Evolutionary conservation across 2,329 filamentous ascomycete genomes (phyloP).

Genomic region (Arthrobotrys sphaeroides): DNA sequence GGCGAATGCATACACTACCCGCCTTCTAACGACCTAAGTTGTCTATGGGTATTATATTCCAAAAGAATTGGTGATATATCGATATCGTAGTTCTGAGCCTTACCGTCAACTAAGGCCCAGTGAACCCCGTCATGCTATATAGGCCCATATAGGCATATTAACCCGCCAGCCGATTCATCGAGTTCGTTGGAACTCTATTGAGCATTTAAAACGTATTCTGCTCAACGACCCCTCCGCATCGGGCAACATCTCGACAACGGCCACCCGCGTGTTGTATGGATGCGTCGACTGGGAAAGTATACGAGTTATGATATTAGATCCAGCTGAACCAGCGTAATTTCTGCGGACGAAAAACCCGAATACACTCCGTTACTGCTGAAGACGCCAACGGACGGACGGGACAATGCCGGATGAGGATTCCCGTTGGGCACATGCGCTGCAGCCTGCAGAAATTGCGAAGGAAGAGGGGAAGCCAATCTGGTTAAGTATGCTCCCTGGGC

Average conservation of each 20-base stretch:
- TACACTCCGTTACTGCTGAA: not conserved
- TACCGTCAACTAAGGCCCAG: not conserved
- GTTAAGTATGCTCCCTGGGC: not conserved
- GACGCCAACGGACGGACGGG: not conserved
- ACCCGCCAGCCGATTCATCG: not conserved
- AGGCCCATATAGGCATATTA: not conserved
- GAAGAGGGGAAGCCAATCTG: not conserved
- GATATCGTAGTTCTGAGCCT: too few relatives aligned
- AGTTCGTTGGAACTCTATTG: slow-evolving; percentile 29
- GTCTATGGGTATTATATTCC: too few relatives aligned
- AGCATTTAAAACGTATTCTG: slow-evolving; percentile 35
- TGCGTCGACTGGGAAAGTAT: slow-evolving; percentile 11
- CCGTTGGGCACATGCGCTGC: not conserved
- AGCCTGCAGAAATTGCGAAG: not conserved
- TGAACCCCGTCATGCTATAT: not conserved
- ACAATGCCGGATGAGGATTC: slow-evolving; percentile 2
- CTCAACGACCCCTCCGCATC: slow-evolving; percentile 27
- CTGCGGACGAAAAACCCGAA: too few relatives aligned
- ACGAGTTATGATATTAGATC: not conserved
- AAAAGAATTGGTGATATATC: not conserved
- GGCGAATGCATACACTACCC: not conserved
- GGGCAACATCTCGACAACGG: slow-evolving; percentile 6
- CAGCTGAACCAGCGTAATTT: too few relatives aligned
- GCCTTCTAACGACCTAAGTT: not conserved
- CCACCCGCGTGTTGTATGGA: slow-evolving; percentile 21